Conservation (phyloP, 2,329 filamentous ascomycete genomes). For the Neonectria ditissima region DNA sequence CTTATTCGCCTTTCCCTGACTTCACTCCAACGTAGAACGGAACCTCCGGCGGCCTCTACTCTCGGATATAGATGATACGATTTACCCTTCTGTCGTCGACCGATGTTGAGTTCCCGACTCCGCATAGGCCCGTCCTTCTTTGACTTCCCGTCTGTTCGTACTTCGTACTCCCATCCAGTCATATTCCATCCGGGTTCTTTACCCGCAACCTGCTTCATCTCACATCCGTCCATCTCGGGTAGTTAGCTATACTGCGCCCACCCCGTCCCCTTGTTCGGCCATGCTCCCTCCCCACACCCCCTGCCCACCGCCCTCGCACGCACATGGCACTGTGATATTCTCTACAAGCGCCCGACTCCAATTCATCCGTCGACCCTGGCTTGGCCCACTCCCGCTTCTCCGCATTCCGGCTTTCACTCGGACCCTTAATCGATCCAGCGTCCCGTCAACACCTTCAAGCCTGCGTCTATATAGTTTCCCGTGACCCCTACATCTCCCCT, state of each 20-base stretch:
- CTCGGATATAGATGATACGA: slow-evolving; percentile 19
- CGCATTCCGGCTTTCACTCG: slow-evolving; percentile 21
- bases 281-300: slow-evolving; percentile 8
- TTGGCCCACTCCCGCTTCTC: slow-evolving; percentile 21
- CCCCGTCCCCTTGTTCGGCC: slow-evolving; percentile 9
- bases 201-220: slow-evolving; percentile 29
- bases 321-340: slow-evolving; percentile 19
- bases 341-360: slow-evolving; percentile 25
- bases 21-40: slow-evolving; percentile 6
- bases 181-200: slow-evolving; percentile 10
- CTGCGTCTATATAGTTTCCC: slow-evolving; percentile 22
- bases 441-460: slow-evolving; percentile 13
- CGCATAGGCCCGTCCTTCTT: neutral
- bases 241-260: slow-evolving; percentile 8
- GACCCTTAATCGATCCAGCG: slow-evolving; percentile 14
- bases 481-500: slow-evolving; percentile 21
- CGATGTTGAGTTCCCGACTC: slow-evolving; percentile 17
- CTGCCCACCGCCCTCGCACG: slow-evolving; percentile 14
- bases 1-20: neutral
- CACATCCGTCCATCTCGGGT: slow-evolving; percentile 32
- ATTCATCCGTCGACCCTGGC: slow-evolving; percentile 26
- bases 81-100: slow-evolving; percentile 12
- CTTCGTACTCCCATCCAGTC: slow-evolving; percentile 3
- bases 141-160: neutral
- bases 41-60: slow-evolving; percentile 9